phyloP scores from a whole-genome alignment of 2,329 filamentous ascomycete genomes.

The Byssochlamys sp. region DNA sequence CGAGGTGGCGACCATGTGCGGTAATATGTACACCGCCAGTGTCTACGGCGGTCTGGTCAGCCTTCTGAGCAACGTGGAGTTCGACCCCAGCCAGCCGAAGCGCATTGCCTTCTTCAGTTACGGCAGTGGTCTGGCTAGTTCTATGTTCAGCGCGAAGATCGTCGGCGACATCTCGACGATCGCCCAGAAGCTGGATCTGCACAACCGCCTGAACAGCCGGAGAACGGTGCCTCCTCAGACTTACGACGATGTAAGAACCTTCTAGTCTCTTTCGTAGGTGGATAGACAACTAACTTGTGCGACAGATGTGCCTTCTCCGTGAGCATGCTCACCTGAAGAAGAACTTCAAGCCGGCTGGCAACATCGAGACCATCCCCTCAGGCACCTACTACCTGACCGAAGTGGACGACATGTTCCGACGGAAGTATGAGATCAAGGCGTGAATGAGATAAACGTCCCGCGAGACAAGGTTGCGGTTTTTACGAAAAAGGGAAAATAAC shows the following conservation, averaged over 20 bases:
- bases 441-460: conserved; percentile 32
- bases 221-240: conserved; percentile 58
- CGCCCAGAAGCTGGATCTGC: conserved; percentile 58
- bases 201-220: conserved; percentile 57
- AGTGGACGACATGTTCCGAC: conserved; percentile 78
- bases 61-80: conserved; percentile 55
- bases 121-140: conserved; percentile 66
- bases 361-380: conserved; percentile 53
- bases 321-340: conserved; percentile 78
- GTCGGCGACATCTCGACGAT: conserved; percentile 61
- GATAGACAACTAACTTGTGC: conserved; percentile 18
- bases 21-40: conserved; percentile 55
- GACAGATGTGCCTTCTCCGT: conserved; percentile 66
- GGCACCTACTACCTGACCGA: conserved; percentile 71
- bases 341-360: conserved; percentile 62
- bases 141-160: conserved; percentile 58
- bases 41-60: conserved; percentile 49
- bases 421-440: conserved; percentile 66
- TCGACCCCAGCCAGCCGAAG: conserved; percentile 59
- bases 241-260: conserved; percentile 58
- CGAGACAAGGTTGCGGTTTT: conserved; percentile 1
- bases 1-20: conserved; percentile 66
- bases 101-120: conserved; percentile 69
- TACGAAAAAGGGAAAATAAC: not conserved
- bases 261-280: not conserved